A percentile compares a stretch with the other conserved stretches of the same genome.
phyloP scores from a whole-genome alignment of 1,139 yeast species.

The Arxiozyma bovina region DNA sequence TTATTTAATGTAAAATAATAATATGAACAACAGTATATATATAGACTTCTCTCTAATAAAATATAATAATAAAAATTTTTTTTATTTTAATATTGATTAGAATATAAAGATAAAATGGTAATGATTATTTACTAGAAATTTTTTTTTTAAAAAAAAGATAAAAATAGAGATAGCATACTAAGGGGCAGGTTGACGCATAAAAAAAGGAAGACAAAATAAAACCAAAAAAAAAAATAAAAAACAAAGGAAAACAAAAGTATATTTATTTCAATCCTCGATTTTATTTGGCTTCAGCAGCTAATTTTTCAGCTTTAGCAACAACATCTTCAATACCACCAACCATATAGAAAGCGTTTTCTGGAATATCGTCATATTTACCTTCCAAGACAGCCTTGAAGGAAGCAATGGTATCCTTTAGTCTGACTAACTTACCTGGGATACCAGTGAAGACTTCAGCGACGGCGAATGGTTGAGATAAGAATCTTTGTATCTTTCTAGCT shows the following conservation, averaged over 20 bases:
- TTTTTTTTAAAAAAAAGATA: background rate
- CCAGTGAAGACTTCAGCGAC: constrained; percentile 99
- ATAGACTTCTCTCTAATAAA: background rate
- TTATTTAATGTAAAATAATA: background rate
- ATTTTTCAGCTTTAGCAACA: constrained; percentile 95
- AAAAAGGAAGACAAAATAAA: background rate
- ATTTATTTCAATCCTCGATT: too few species aligned
- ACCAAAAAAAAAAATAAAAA: background rate
- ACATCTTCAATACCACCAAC: constrained; percentile 99
- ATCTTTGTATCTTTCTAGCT: constrained; percentile 99
- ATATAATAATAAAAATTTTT: background rate
- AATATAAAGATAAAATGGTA: constrained; percentile 3
- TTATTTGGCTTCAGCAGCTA: constrained; percentile 87
- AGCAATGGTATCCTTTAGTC: constrained; percentile 87
- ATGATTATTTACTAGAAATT: constrained; percentile 1
- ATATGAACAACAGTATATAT: background rate
- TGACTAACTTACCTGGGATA: constrained; percentile 95
- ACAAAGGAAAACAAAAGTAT: too few species aligned
- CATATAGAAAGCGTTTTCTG: constrained; percentile 99
- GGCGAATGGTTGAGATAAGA: constrained; percentile 99
- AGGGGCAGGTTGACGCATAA: background rate
- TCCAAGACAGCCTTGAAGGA: constrained; percentile 96
- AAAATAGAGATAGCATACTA: background rate
- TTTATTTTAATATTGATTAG: constrained; percentile 1
- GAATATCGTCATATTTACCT: constrained; percentile 97